Evolutionary conservation across 306 rosid genomes (phyloP).

Genomic region (Sicyos baderoa): DNA sequence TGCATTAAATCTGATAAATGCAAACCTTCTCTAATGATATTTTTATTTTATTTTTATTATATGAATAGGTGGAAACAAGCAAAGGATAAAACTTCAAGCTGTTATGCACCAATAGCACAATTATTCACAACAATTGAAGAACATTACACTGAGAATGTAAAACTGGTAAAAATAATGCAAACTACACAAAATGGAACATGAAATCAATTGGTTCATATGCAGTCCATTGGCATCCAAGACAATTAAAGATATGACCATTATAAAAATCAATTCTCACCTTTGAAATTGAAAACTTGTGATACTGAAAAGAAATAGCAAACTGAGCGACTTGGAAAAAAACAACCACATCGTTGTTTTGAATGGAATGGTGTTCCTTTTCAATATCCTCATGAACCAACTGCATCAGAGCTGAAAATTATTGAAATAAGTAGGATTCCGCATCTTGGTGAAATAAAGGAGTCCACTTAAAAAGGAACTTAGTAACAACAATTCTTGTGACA

Average conservation of each 20-base stretch:
- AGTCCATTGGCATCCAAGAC: neutral
- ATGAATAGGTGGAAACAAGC: neutral
- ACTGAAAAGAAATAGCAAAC: conserved; percentile 79
- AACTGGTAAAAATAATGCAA: neutral
- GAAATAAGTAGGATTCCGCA: conserved; percentile 23
- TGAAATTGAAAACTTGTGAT: conserved; percentile 51
- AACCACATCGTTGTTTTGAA: conserved; percentile 57
- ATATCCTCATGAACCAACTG: conserved; percentile 66
- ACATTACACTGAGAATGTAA: neutral
- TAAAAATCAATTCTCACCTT: conserved; percentile 53
- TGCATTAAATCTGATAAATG: conserved; percentile 5
- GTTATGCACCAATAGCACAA: neutral
- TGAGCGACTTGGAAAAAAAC: conserved; percentile 84
- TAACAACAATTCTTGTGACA: conserved; percentile 15
- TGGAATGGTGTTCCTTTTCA: conserved; percentile 68
- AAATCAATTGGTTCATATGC: neutral
- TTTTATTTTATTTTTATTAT: too few species aligned
- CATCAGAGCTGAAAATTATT: conserved; percentile 59
- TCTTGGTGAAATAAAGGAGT: conserved; percentile 17
- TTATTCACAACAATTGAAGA: neutral
- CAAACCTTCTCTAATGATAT: neutral
- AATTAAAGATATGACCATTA: conserved; percentile 19
- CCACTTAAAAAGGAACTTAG: neutral
- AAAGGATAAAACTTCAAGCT: neutral
- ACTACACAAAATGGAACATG: neutral